Conservation (phyloP, 1,284 basidiomycete species). For the Moesziomyces sp. region DNA sequence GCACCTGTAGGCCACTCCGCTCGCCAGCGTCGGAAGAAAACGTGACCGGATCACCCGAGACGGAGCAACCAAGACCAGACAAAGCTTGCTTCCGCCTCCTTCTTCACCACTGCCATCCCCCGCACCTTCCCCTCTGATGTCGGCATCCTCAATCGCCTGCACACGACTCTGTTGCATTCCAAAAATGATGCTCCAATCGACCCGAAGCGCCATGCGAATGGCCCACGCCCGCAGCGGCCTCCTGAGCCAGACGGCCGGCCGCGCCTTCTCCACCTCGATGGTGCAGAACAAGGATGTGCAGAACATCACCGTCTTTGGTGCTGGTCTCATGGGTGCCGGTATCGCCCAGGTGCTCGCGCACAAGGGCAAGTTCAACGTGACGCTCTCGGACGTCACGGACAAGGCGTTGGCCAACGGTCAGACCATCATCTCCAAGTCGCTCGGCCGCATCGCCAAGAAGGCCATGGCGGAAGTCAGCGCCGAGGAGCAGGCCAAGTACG, state of each 20-base stretch:
- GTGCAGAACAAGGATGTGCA: constrained; percentile 62
- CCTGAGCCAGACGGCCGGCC: constrained; percentile 22
- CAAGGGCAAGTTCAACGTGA: constrained; percentile 68
- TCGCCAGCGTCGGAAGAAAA: constrained; percentile 20
- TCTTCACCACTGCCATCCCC: neutral
- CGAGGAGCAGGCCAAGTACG: constrained; percentile 66
- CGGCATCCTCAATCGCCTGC: no score
- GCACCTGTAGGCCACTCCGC: neutral
- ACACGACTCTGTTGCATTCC: no score
- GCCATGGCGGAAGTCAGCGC: constrained; percentile 70
- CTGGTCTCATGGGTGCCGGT: constrained; percentile 67
- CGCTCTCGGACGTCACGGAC: constrained; percentile 67
- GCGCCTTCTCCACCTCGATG: constrained; percentile 57
- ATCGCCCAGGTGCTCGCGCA: constrained; percentile 66
- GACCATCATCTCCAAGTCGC: constrained; percentile 72
- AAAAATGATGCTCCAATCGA: constrained; percentile 34
- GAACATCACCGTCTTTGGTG: constrained; percentile 67
- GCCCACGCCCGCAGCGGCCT: constrained; percentile 14
- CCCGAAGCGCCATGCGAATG: constrained; percentile 26
- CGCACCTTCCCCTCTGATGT: neutral
- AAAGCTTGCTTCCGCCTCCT: no score
- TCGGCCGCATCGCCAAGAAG: constrained; percentile 71
- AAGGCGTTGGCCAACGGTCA: constrained; percentile 71
- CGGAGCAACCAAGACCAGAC: neutral
- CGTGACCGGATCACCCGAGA: neutral